Conservation (phyloP, 2,329 filamentous ascomycete genomes). For the Colletotrichum spinosum region DNA sequence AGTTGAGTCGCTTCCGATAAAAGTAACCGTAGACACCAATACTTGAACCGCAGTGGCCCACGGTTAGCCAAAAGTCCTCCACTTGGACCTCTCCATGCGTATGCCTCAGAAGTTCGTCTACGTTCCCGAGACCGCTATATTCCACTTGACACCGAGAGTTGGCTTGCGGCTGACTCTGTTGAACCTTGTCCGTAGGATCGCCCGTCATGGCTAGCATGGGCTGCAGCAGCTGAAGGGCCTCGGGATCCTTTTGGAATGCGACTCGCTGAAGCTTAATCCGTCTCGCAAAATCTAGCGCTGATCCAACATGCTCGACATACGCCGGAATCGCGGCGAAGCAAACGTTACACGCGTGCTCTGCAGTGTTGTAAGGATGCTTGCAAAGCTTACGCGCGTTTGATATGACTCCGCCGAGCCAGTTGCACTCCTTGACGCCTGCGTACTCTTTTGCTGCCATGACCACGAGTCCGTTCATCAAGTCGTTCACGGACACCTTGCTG, state of each 20-base stretch:
- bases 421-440: not conserved
- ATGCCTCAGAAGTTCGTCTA: not conserved
- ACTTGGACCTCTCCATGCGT: conserved; percentile 6
- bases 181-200: not conserved
- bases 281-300: not conserved
- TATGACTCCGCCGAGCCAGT: conserved; percentile 10
- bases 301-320: not conserved
- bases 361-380: not conserved
- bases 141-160: conserved; percentile 8
- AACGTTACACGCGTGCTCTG: not conserved
- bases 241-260: conserved; percentile 4
- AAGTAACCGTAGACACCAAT: conserved; percentile 16
- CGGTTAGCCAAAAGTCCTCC: conserved; percentile 12
- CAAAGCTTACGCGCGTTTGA: not conserved
- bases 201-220: not conserved
- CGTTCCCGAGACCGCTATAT: conserved; percentile 16
- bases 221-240: conserved; percentile 7
- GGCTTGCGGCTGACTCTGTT: not conserved
- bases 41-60: conserved; percentile 1
- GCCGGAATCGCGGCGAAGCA: conserved; percentile 11
- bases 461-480: conserved; percentile 4
- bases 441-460: not conserved
- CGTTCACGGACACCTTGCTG: conserved; percentile 1
- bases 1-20: not conserved
- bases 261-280: conserved; percentile 6